phyloP scores from a whole-genome alignment of 1,139 yeast species.

The Chernovozyma aurita region DNA sequence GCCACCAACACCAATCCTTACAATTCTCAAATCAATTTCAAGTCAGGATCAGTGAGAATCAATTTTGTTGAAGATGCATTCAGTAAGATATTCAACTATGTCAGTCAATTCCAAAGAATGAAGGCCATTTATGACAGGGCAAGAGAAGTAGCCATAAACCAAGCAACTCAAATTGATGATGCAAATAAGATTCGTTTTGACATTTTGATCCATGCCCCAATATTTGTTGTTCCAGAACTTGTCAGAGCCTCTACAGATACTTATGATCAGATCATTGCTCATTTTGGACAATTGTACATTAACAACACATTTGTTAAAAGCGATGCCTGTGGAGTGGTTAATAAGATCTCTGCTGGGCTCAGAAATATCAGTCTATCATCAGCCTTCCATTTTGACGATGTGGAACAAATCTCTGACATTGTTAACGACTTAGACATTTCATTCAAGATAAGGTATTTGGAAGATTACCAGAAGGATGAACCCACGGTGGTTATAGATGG shows the following conservation, averaged over 20 bases:
- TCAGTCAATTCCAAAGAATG: constrained; percentile 79
- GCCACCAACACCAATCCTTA: constrained; percentile 45
- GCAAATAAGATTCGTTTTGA: constrained; percentile 68
- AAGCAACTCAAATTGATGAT: constrained; percentile 61
- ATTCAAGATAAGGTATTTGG: constrained; percentile 57
- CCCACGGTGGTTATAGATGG: constrained; percentile 60
- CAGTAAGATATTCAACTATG: constrained; percentile 58
- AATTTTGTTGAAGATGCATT: constrained; percentile 82
- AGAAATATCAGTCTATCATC: constrained; percentile 67
- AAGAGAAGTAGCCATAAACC: constrained; percentile 72
- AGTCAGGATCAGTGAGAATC: constrained; percentile 69
- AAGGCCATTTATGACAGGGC: constrained; percentile 84
- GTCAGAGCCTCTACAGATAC: constrained; percentile 35
- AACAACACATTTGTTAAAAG: constrained; percentile 50
- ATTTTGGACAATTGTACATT: constrained; percentile 80
- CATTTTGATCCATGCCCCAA: constrained; percentile 73
- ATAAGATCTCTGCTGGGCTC: constrained; percentile 61
- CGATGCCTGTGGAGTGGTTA: constrained; percentile 23
- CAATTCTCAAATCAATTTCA: constrained; percentile 58
- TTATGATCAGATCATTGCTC: constrained; percentile 63
- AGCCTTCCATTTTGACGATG: constrained; percentile 44
- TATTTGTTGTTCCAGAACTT: constrained; percentile 68
- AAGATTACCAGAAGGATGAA: constrained; percentile 28
- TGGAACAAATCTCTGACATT: constrained; percentile 55
- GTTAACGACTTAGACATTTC: constrained; percentile 66